Conservation (phyloP, 2,329 filamentous ascomycete genomes). For the Pseudocercospora cruenta region DNA sequence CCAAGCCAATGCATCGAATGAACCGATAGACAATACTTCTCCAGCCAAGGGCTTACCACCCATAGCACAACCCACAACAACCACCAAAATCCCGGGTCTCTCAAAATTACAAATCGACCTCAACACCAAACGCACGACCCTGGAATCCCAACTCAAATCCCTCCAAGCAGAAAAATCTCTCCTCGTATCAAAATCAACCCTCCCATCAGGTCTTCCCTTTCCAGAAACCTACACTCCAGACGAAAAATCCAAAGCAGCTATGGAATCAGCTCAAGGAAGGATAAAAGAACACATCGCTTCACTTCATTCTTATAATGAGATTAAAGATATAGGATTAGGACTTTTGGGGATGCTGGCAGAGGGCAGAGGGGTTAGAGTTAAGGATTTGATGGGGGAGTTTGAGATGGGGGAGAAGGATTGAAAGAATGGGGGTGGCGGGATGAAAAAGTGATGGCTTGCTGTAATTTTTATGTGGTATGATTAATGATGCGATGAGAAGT, state of each 20-base stretch:
- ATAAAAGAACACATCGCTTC: slow-evolving; percentile 67
- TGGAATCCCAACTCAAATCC: slow-evolving; percentile 53
- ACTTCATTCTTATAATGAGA: slow-evolving; percentile 71
- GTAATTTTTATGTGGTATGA: neutral
- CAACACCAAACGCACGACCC: slow-evolving; percentile 37
- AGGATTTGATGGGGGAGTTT: slow-evolving; percentile 54
- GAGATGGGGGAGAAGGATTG: slow-evolving; percentile 49
- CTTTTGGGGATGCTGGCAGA: slow-evolving; percentile 71
- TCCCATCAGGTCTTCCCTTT: slow-evolving; percentile 34
- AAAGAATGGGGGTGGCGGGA: too few species aligned
- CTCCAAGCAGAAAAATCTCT: slow-evolving; percentile 49
- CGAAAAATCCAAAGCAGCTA: slow-evolving; percentile 35
- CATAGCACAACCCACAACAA: too few species aligned
- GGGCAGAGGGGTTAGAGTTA: slow-evolving; percentile 59
- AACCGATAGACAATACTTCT: too few species aligned
- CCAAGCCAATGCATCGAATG: neutral
- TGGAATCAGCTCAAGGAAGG: slow-evolving; percentile 53
- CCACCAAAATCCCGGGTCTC: too few species aligned
- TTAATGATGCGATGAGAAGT: neutral
- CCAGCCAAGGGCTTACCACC: too few species aligned
- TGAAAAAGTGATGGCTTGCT: too few species aligned
- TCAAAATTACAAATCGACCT: neutral
- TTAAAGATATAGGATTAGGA: slow-evolving; percentile 69
- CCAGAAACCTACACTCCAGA: slow-evolving; percentile 12
- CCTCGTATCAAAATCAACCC: slow-evolving; percentile 36